These are phyloP conservation scores for Aphanomyces invadans DNA, from an alignment of 352 stramenopile genomes.

Conservation along the genomic window DNA sequence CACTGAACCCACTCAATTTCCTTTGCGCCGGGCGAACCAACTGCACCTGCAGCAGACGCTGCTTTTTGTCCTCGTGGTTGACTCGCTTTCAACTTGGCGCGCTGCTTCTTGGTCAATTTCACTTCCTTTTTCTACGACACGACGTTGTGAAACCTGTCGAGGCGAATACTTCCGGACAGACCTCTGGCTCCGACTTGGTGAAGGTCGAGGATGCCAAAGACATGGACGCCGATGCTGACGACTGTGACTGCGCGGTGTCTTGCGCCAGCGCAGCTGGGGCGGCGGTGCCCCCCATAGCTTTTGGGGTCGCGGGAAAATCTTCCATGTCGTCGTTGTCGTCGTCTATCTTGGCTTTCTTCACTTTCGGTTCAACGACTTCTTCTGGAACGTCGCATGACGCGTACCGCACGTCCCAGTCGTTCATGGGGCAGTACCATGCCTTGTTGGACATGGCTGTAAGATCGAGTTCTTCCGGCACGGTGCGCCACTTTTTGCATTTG, in stretches of 20 bases:
- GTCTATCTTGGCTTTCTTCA: slow-evolving; percentile 76
- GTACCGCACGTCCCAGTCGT: slow-evolving; percentile 84
- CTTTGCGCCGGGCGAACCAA: background rate
- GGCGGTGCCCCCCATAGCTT: too few relatives aligned
- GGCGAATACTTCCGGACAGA: background rate
- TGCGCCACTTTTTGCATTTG: slow-evolving; percentile 93
- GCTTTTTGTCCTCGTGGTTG: background rate
- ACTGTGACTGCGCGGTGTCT: too few relatives aligned
- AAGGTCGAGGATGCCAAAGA: too few relatives aligned
- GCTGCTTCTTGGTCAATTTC: slow-evolving; percentile 15
- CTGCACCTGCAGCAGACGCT: background rate
- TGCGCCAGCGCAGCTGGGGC: too few relatives aligned
- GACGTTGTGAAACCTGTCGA: too few relatives aligned
- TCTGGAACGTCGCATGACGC: slow-evolving; percentile 86
- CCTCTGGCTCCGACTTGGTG: background rate
- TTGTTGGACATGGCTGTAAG: slow-evolving; percentile 86
- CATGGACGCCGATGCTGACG: too few relatives aligned
- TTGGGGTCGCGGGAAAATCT: too few relatives aligned
- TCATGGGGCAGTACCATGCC: slow-evolving; percentile 94
- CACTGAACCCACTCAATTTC: slow-evolving; percentile 94
- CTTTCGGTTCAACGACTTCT: slow-evolving; percentile 71
- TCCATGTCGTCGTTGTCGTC: background rate
- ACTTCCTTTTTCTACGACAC: slow-evolving; percentile 73
- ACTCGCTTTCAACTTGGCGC: background rate
- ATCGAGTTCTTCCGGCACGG: slow-evolving; percentile 84